Evolutionary conservation across 2,329 filamentous ascomycete genomes (phyloP).

Genomic region (Monosporascus sp.): DNA sequence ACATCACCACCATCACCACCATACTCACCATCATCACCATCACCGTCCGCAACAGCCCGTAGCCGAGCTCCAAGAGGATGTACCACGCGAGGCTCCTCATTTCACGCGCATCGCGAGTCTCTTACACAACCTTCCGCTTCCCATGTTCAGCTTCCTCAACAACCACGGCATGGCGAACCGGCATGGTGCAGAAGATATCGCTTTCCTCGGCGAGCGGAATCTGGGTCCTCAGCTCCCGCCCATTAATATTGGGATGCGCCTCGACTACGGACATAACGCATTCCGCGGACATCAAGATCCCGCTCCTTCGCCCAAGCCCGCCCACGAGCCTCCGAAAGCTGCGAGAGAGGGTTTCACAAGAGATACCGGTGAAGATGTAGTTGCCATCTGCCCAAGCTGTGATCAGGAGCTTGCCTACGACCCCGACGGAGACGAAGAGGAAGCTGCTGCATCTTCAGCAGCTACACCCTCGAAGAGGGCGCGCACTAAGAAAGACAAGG

Average conservation of each 20-base stretch:
- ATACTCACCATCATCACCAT: neutral
- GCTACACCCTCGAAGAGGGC: constrained; percentile 32
- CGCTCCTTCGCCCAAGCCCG: constrained; percentile 33
- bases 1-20: neutral
- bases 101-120: constrained; percentile 9
- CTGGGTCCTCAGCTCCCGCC: constrained; percentile 4
- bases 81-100: neutral
- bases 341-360: constrained; percentile 76
- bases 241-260: constrained; percentile 11
- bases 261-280: constrained; percentile 20
- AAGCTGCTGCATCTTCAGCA: constrained; percentile 6
- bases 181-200: constrained; percentile 18
- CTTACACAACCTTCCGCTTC: constrained; percentile 10
- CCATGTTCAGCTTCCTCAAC: constrained; percentile 14
- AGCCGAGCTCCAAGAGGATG: neutral
- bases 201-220: constrained; percentile 18
- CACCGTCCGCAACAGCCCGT: neutral
- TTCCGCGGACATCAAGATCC: constrained; percentile 10
- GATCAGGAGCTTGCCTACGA: constrained; percentile 77
- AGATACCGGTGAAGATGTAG: constrained; percentile 63
- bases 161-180: constrained; percentile 5
- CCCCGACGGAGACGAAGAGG: constrained; percentile 35
- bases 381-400: constrained; percentile 81
- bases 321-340: constrained; percentile 59
- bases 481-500: constrained; percentile 44